Conservation (phyloP, 495 filamentous ascomycete species). For the Penicillium fimorum region DNA sequence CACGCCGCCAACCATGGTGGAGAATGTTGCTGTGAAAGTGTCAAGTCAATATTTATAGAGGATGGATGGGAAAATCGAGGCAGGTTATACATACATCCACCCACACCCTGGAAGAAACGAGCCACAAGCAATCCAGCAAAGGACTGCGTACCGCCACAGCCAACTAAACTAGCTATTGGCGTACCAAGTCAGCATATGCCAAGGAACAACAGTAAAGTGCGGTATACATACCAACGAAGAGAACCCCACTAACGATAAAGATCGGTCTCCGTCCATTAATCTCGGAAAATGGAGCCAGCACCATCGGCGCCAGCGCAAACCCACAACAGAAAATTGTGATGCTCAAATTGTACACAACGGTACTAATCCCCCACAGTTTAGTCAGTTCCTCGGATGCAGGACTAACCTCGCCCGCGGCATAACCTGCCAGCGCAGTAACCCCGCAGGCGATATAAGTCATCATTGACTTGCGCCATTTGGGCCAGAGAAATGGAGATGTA, state of each 20-base stretch:
- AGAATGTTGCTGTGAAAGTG: slow-evolving; percentile 60
- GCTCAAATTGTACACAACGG: slow-evolving; percentile 66
- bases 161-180: slow-evolving; percentile 60
- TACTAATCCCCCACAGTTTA: slow-evolving; percentile 59
- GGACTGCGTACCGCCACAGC: slow-evolving; percentile 70
- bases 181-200: slow-evolving; percentile 4
- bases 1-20: slow-evolving; percentile 90
- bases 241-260: slow-evolving; percentile 68
- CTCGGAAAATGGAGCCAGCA: slow-evolving; percentile 87
- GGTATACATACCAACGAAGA: slow-evolving; percentile 55
- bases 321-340: slow-evolving; percentile 82
- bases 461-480: slow-evolving; percentile 61
- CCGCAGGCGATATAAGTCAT: slow-evolving; percentile 73
- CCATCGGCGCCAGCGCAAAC: slow-evolving; percentile 85
- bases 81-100: slow-evolving; percentile 48
- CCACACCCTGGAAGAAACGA: slow-evolving; percentile 73
- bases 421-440: slow-evolving; percentile 76
- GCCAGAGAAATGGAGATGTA: slow-evolving; percentile 74
- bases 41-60: background rate
- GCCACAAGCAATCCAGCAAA: slow-evolving; percentile 74
- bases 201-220: background rate
- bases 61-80: no score
- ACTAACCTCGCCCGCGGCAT: slow-evolving; percentile 78
- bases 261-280: slow-evolving; percentile 81
- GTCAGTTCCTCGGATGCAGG: slow-evolving; percentile 63